Base-by-base conservation (phyloP, 768 basidiomycete species). In the Termitomyces sp. region DNA sequence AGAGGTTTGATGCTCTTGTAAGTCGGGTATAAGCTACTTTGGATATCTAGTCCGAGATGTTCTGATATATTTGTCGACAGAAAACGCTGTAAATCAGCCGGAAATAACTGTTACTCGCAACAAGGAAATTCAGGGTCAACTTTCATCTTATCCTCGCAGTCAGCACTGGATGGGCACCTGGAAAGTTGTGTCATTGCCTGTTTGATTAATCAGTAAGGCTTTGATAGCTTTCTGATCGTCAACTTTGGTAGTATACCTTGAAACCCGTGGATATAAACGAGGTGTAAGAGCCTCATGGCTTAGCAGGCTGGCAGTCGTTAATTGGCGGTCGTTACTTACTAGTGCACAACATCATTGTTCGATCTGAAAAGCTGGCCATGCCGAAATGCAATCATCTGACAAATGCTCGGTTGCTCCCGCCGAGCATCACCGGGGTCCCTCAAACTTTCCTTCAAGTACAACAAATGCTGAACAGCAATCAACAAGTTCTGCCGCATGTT, bases 261-360 rank as follows among this genome's bases (percentile, higher is more conserved):
- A 64, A 85, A 85, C 9, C 84, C 84, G 63, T 85, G 84, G 24
- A 85, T 78, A 67, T 84, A 84, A 45, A 85, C 70, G n/a, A 85
- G 66, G 63, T 85, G 83, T 18, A 85, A 70, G 32, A 80, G 48
- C 46, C 38, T 58, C 62, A 63, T 63, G 18, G 18, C 20, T 36
- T 55, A 22, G n/a, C n/a, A n/a, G n/a, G 45, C 11, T 28, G 28
- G 28, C 28, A 28, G 28, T n/a, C n/a, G n/a, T n/a, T n/a, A n/a
- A n/a, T n/a, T n/a, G n/a, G n/a, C n/a, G n/a, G 28, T 28, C 28
- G 28, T 28, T 28, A 28, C 28, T 28, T 28, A 28, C 28, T 28
- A n/a, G n/a, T n/a, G n/a, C n/a, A n/a, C n/a, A n/a, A n/a, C n/a
- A 28, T 28, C 28, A 28, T 28, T 28, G 28, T 28, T 28, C 28